Evolutionary conservation across 2,329 filamentous ascomycete genomes (phyloP).

Genomic region (Xylaria sp.): DNA sequence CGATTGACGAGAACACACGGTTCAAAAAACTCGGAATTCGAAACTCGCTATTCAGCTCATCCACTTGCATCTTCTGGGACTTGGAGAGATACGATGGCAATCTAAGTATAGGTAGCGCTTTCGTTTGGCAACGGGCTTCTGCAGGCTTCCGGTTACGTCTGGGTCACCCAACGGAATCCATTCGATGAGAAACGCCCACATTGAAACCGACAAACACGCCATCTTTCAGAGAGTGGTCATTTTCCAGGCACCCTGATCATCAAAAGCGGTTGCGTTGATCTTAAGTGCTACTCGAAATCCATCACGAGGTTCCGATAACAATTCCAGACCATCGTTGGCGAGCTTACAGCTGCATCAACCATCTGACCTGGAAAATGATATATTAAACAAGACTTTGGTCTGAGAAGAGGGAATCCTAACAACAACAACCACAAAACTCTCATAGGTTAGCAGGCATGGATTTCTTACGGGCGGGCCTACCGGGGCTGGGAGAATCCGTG

Average conservation of each 20-base stretch:
- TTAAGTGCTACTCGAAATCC: neutral
- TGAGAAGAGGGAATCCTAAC: neutral
- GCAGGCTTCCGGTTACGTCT: conserved; percentile 16
- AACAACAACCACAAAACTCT: conserved; percentile 3
- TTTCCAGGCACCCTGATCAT: conserved; percentile 4
- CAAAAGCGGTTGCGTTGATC: conserved; percentile 4
- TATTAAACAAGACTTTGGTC: neutral
- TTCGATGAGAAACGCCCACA: conserved; percentile 21
- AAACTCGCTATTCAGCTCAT: no score
- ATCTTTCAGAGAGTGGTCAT: conserved; percentile 6
- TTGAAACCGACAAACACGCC: conserved; percentile 19
- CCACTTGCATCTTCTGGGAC: no score
- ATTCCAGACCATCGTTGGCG: neutral
- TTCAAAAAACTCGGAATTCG: no score
- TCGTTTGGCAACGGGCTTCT: conserved; percentile 10
- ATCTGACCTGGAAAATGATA: neutral
- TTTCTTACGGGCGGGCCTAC: conserved; percentile 22
- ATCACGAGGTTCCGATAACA: neutral
- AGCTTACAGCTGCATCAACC: neutral
- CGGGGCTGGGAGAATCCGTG: conserved; percentile 18
- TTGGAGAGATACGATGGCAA: neutral
- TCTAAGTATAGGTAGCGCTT: neutral
- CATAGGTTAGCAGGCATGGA: conserved; percentile 20
- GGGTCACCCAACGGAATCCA: conserved; percentile 15
- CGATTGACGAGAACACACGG: no score